Conservation (phyloP, 345 rosid genomes). For the Mercurialis annua region DNA sequence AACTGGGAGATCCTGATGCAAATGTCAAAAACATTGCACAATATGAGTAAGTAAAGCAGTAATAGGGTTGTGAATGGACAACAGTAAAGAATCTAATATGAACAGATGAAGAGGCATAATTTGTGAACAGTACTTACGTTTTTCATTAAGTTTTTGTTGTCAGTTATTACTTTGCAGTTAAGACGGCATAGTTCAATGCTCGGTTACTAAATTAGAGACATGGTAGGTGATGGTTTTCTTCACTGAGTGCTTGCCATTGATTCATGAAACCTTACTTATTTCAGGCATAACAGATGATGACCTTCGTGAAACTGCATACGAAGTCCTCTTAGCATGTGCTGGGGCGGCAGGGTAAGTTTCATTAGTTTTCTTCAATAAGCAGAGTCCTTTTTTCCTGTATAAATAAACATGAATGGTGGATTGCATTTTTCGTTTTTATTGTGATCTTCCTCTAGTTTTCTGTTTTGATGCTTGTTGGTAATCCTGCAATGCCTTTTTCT, state of each 20-base stretch:
- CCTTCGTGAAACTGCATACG: constrained; percentile 92
- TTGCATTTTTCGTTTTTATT: constrained; percentile 11
- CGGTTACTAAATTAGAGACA: neutral
- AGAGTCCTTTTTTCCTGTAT: neutral
- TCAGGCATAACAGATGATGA: constrained; percentile 90
- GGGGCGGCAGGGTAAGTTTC: constrained; percentile 86
- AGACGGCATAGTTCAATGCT: neutral
- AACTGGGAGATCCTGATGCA: neutral
- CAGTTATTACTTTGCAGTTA: neutral
- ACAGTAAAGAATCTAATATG: neutral
- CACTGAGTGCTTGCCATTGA: neutral
- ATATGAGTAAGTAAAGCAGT: neutral
- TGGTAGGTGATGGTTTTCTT: neutral
- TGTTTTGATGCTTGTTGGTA: neutral
- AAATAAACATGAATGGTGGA: neutral
- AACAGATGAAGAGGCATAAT: neutral
- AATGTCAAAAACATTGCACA: neutral
- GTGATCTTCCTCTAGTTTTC: constrained; percentile 12
- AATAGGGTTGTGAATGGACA: neutral
- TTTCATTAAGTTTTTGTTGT: neutral
- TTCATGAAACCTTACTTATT: constrained; percentile 7
- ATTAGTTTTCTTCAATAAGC: constrained; percentile 11
- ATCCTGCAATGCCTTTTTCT: constrained; percentile 8
- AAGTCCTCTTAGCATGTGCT: constrained; percentile 91
- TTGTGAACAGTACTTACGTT: neutral